A percentile compares a stretch with the other conserved stretches of the same genome.
These are phyloP conservation scores for Cytospora paraplurivora DNA, from an alignment of 2,329 filamentous ascomycete species.

Conservation along the genomic window DNA sequence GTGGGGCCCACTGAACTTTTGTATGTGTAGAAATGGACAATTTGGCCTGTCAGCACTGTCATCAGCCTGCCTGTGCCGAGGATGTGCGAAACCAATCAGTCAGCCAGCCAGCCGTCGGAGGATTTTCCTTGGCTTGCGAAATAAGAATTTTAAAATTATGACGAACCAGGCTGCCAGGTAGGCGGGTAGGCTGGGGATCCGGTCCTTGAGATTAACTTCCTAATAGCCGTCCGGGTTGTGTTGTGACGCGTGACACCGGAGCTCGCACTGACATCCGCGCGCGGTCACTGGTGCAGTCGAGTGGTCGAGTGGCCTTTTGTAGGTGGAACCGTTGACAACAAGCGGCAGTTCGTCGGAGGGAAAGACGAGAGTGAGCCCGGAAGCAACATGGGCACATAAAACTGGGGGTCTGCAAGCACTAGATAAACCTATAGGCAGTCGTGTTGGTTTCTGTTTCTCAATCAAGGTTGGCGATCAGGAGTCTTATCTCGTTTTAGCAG, in stretches of 20 bases:
- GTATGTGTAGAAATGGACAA: slow-evolving; percentile 4
- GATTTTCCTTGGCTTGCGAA: slow-evolving; percentile 22
- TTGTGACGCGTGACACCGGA: slow-evolving; percentile 2
- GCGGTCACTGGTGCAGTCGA: not conserved
- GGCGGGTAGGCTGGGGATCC: no score
- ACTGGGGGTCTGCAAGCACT: not conserved
- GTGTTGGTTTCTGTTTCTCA: not conserved
- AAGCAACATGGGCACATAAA: not conserved
- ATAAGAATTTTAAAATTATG: slow-evolving; percentile 15
- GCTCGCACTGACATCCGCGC: not conserved
- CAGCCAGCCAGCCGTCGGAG: slow-evolving; percentile 2
- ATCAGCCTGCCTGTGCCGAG: not conserved
- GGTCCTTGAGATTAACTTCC: not conserved
- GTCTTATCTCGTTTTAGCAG: not conserved
- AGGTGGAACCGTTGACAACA: not conserved
- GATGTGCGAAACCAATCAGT: slow-evolving; percentile 11
- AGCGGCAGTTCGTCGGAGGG: not conserved
- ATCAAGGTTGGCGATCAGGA: not conserved
- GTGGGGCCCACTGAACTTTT: not conserved
- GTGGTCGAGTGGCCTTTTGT: not conserved
- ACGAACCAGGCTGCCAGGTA: slow-evolving; percentile 2
- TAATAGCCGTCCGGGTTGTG: not conserved
- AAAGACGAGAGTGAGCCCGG: not conserved
- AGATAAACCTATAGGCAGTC: not conserved
- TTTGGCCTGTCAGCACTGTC: not conserved